Percentiles rank a stretch among this genome's conserved stretches.
These are phyloP conservation scores for Suhomyces pyralidae DNA, from an alignment of 805 yeast species.

Conservation along the genomic window DNA sequence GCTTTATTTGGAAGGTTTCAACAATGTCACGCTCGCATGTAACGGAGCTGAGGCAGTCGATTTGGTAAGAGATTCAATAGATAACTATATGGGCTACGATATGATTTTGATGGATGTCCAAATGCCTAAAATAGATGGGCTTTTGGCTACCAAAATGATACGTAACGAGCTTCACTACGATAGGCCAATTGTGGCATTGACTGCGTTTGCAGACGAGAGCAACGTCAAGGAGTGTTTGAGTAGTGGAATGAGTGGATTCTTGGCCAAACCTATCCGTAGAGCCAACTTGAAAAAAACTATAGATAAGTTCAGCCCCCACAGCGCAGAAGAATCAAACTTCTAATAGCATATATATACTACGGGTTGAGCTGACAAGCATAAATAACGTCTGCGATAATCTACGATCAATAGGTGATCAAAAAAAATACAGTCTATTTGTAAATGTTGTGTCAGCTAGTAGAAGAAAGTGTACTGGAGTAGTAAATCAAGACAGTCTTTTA, in stretches of 20 bases:
- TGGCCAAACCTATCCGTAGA: slow-evolving; percentile 84
- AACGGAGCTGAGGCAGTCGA: slow-evolving; percentile 91
- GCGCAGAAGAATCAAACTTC: too few relatives aligned
- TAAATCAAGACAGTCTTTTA: too few relatives aligned
- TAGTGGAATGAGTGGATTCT: slow-evolving; percentile 91
- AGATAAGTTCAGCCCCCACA: slow-evolving; percentile 40
- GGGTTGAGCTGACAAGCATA: neutral
- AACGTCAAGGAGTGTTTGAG: slow-evolving; percentile 81
- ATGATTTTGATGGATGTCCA: slow-evolving; percentile 95
- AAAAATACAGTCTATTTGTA: too few relatives aligned
- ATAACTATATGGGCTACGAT: slow-evolving; percentile 49
- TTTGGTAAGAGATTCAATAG: slow-evolving; percentile 49
- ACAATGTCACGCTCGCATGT: slow-evolving; percentile 69
- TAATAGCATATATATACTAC: too few relatives aligned
- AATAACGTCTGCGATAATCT: too few relatives aligned
- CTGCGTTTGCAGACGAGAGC: slow-evolving; percentile 93
- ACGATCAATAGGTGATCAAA: too few relatives aligned
- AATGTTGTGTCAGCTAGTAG: too few relatives aligned
- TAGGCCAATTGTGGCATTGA: slow-evolving; percentile 86
- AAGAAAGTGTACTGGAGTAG: too few relatives aligned
- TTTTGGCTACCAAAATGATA: slow-evolving; percentile 74
- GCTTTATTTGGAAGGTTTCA: slow-evolving; percentile 80
- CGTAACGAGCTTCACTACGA: slow-evolving; percentile 57
- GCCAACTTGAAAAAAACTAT: slow-evolving; percentile 60
- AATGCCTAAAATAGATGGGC: slow-evolving; percentile 93